phyloP scores from a whole-genome alignment of 2,329 filamentous ascomycete species.

The Stachybotrys chlorohalonatus region DNA sequence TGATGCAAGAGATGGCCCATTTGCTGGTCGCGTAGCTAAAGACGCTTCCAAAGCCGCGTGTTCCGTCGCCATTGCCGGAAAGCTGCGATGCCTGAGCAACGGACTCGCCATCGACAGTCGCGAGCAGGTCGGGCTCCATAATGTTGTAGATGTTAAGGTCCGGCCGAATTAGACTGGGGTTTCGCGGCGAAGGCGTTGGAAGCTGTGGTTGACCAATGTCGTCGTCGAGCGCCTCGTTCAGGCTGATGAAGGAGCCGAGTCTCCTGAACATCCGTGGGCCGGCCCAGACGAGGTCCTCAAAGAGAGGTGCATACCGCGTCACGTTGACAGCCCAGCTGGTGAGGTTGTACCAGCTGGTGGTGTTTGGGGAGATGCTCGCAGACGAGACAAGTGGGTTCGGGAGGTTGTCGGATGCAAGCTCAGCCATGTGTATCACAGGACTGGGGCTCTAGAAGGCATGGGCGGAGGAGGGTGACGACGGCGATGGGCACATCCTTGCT shows the following conservation, averaged over 20 bases:
- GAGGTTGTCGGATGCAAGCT: background rate
- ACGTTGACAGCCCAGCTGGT: constrained; percentile 50
- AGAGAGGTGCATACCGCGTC: constrained; percentile 51
- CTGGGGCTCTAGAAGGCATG: background rate
- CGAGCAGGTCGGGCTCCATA: constrained; percentile 14
- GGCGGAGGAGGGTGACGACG: background rate
- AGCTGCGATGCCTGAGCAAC: constrained; percentile 31
- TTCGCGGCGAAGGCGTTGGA: constrained; percentile 5
- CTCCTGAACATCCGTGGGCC: constrained; percentile 63
- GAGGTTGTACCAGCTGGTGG: constrained; percentile 42
- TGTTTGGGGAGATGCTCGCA: constrained; percentile 21
- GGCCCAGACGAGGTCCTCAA: constrained; percentile 60
- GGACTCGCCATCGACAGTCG: constrained; percentile 7
- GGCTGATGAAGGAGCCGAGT: constrained; percentile 53
- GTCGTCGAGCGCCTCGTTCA: constrained; percentile 51
- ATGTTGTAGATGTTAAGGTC: constrained; percentile 18
- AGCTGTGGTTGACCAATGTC: constrained; percentile 10
- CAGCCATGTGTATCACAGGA: background rate
- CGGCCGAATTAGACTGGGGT: background rate
- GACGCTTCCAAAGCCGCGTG: constrained; percentile 70
- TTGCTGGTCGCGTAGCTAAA: constrained; percentile 86
- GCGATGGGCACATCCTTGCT: background rate
- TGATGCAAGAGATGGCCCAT: constrained; percentile 84
- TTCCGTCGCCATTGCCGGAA: constrained; percentile 49
- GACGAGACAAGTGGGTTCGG: background rate